Percentiles rank a stretch among this genome's conserved stretches.
Conservation (phyloP, 2,329 filamentous ascomycete species). For the Fusarium anguioides region DNA sequence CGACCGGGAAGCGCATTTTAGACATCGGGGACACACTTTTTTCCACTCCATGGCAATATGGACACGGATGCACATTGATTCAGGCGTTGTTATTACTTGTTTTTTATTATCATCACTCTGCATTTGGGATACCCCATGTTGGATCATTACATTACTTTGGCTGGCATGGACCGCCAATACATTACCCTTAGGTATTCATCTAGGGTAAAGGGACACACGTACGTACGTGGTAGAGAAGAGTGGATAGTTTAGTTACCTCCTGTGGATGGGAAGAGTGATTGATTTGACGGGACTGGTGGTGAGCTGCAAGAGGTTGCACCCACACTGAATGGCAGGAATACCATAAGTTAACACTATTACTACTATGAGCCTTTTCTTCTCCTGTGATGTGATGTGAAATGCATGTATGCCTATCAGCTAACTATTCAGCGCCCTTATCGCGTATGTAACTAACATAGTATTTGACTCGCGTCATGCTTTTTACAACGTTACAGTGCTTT, state of each 20-base stretch:
- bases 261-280: conserved; percentile 13
- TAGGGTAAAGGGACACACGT: background rate
- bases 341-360: conserved; percentile 44
- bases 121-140: conserved; percentile 44
- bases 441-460: background rate
- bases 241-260: background rate
- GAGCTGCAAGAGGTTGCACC: conserved; percentile 40
- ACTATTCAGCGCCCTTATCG: background rate
- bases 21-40: conserved; percentile 14
- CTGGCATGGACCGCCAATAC: background rate
- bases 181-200: too few relatives aligned
- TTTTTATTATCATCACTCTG: conserved; percentile 10
- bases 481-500: conserved; percentile 21
- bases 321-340: conserved; percentile 54
- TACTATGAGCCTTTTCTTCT: background rate
- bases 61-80: conserved; percentile 11
- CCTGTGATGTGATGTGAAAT: background rate
- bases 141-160: conserved; percentile 20
- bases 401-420: background rate
- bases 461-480: conserved; percentile 1
- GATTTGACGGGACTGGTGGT: conserved; percentile 16
- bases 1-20: conserved; percentile 38
- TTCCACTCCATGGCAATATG: background rate
- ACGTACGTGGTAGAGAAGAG: background rate
- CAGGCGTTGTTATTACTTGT: conserved; percentile 34